phyloP scores from a whole-genome alignment of 2,329 filamentous ascomycete species.

The Talaromyces sp. region DNA sequence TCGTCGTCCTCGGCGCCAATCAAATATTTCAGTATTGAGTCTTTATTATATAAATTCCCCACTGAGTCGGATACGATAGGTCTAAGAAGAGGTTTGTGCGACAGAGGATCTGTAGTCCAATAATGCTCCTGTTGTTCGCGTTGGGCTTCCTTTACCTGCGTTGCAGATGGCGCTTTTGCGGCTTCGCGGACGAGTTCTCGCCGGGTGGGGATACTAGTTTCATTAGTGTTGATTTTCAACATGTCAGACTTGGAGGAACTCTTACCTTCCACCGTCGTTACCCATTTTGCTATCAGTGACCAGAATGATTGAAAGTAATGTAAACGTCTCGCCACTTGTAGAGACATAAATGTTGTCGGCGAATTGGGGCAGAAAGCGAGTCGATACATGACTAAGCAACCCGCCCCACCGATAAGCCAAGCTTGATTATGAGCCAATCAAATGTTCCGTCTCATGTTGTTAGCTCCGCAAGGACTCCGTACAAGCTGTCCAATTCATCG shows the following conservation, averaged over 20 bases:
- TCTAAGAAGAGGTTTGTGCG: slow-evolving; percentile 67
- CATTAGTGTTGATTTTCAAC: slow-evolving; percentile 8
- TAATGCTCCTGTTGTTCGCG: slow-evolving; percentile 80
- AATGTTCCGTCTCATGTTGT: neutral
- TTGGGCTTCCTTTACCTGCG: slow-evolving; percentile 83
- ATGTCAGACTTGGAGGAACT: neutral
- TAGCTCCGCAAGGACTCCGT: slow-evolving; percentile 12
- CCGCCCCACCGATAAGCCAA: slow-evolving; percentile 15
- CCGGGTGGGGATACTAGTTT: slow-evolving; percentile 76
- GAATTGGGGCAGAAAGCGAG: slow-evolving; percentile 5
- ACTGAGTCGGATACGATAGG: slow-evolving; percentile 80
- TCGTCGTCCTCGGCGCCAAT: slow-evolving; percentile 55
- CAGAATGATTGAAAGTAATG: neutral
- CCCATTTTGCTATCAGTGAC: slow-evolving; percentile 61
- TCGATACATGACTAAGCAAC: slow-evolving; percentile 18
- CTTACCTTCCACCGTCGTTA: slow-evolving; percentile 83
- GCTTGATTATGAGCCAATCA: neutral
- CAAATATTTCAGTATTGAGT: slow-evolving; percentile 72
- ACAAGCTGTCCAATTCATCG: slow-evolving; percentile 34
- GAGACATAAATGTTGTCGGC: neutral
- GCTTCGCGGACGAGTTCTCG: slow-evolving; percentile 95
- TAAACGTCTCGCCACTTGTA: slow-evolving; percentile 11
- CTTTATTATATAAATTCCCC: slow-evolving; percentile 91
- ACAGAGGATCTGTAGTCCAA: slow-evolving; percentile 87
- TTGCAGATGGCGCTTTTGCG: slow-evolving; percentile 73